Conservation (phyloP, 2,329 filamentous ascomycete species). For the Sclerotinia spermophila region DNA sequence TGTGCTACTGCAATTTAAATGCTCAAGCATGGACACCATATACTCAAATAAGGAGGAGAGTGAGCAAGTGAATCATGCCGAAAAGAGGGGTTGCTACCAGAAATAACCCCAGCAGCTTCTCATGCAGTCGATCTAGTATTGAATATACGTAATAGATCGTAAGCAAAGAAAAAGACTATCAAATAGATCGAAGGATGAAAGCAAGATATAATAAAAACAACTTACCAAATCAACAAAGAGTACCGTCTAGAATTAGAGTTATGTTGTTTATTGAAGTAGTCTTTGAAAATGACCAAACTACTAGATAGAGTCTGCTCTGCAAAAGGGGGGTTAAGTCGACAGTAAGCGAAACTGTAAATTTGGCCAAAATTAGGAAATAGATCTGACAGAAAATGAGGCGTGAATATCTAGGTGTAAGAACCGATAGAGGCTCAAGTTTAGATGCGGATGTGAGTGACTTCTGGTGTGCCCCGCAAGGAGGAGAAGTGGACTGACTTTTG, state of each 20-base stretch:
- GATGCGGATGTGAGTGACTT: slow-evolving; percentile 7
- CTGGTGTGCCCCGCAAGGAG: slow-evolving; percentile 2
- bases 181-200: background rate
- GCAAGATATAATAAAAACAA: background rate
- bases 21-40: background rate
- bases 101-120: background rate
- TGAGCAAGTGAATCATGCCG: background rate
- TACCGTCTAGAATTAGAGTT: background rate
- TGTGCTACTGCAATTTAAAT: background rate
- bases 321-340: slow-evolving; percentile 8
- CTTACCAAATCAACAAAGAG: background rate
- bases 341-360: slow-evolving; percentile 8
- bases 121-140: background rate
- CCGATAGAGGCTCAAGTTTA: slow-evolving; percentile 9
- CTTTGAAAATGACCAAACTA: background rate
- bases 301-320: background rate
- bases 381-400: background rate
- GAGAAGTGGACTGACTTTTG: background rate
- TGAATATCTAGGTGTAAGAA: background rate
- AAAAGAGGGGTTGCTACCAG: background rate
- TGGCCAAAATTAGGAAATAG: background rate
- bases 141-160: background rate
- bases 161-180: background rate
- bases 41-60: background rate
- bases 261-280: background rate